Evolutionary conservation across 31 red algal genomes (phyloP).

Genomic region (Porphyra umbilicalis): DNA sequence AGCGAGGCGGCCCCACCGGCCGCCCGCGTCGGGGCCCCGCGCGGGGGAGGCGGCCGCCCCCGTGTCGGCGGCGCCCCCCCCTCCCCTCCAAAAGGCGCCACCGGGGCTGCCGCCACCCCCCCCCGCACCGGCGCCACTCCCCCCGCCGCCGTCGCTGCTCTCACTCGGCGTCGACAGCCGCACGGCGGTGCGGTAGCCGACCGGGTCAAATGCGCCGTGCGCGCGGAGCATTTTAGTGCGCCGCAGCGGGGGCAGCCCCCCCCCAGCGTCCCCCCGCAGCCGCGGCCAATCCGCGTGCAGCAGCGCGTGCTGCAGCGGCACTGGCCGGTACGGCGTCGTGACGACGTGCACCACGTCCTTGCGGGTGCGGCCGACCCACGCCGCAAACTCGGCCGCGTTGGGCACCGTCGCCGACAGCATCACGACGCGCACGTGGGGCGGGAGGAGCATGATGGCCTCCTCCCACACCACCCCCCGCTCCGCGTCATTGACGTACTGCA

Average conservation of each 20-base stretch:
- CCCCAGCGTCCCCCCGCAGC: not conserved
- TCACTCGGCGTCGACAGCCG: not conserved
- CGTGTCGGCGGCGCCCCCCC: not conserved
- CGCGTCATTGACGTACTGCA: conserved; percentile 81
- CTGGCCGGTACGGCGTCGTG: conserved; percentile 42
- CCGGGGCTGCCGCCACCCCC: not conserved
- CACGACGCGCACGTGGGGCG: conserved; percentile 43
- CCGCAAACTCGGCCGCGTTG: conserved; percentile 66
- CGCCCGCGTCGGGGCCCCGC: not conserved
- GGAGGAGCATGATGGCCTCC: conserved; percentile 72
- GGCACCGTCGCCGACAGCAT: conserved; percentile 78
- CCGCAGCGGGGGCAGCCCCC: not conserved
- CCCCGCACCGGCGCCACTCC: not conserved
- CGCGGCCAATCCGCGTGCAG: conserved; percentile 8
- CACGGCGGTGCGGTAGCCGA: not conserved
- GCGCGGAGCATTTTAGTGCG: not conserved
- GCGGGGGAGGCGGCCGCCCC: not conserved
- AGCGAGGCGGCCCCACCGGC: not conserved
- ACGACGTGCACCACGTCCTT: conserved; percentile 52
- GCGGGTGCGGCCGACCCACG: conserved; percentile 57
- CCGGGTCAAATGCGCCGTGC: not conserved
- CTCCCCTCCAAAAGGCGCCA: not conserved
- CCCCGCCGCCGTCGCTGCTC: not conserved
- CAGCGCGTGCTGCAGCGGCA: conserved; percentile 59
- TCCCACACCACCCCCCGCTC: conserved; percentile 91